These are phyloP conservation scores for Macrolepiota fuliginosa DNA, from an alignment of 768 basidiomycete species.

Conservation along the genomic window DNA sequence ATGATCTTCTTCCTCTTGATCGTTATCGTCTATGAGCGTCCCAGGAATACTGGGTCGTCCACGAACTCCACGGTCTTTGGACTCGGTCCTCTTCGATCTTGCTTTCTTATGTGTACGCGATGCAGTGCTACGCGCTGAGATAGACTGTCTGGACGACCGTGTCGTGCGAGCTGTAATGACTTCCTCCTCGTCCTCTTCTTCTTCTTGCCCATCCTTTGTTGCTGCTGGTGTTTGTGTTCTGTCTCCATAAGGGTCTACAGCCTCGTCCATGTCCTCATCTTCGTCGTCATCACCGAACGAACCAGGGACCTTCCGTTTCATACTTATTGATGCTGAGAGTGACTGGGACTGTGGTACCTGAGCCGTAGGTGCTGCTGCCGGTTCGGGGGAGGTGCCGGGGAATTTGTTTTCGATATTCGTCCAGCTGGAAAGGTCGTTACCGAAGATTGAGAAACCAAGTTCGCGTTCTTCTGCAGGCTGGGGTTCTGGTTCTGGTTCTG, in stretches of 20 bases:
- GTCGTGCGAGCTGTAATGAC: neutral
- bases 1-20: slow-evolving; percentile 35
- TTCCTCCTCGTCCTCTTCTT: neutral
- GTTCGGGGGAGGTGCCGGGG: neutral
- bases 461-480: slow-evolving; percentile 17
- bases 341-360: slow-evolving; percentile 22
- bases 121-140: slow-evolving; percentile 9
- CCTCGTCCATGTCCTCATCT: slow-evolving; percentile 28
- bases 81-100: slow-evolving; percentile 7
- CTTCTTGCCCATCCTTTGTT: neutral
- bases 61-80: neutral
- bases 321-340: slow-evolving; percentile 17
- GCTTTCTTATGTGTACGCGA: slow-evolving; percentile 9
- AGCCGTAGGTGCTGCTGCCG: neutral
- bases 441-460: slow-evolving; percentile 29
- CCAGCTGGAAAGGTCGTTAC: slow-evolving; percentile 2
- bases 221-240: neutral
- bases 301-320: slow-evolving; percentile 39
- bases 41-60: slow-evolving; percentile 13
- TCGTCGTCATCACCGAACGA: slow-evolving; percentile 39
- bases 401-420: slow-evolving; percentile 2
- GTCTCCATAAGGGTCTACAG: slow-evolving; percentile 8
- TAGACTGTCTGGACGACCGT: neutral
- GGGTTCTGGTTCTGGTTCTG: slow-evolving; percentile 9
- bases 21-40: slow-evolving; percentile 17